Base-by-base conservation (phyloP, 768 basidiomycete species). In the Postia placenta region DNA sequence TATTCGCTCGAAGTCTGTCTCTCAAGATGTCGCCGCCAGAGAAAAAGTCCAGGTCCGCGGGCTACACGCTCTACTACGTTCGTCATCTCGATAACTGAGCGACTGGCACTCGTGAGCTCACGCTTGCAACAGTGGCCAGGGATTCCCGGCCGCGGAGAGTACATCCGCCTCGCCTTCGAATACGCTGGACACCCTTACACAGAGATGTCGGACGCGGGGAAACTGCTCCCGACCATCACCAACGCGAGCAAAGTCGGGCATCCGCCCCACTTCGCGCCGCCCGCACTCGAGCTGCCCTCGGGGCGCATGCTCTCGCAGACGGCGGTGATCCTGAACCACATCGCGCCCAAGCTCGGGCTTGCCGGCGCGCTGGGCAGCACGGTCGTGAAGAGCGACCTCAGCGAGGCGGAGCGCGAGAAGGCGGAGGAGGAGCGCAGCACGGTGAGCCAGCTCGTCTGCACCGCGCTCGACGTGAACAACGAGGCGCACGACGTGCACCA, bases 241-340 rank as follows among this genome's bases (percentile, higher is more conserved):
- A 36, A 56, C 22, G 42, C 57, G 42, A 24, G 39, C 11, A 57
- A 54, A 27, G 38, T 47, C 37, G 58, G 56, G n/a, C 38, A 49
- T 25, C 62, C 67, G 9, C 64, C 67, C 3, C 62, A 68, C 30
- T 71, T 74, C 53, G 73, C 72, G 5, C 70, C 70, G 12, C 74
- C 74, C 2, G 60, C 69, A 3, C 64, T 76, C 38, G 59, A 66
- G 49, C 48, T 61, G 15, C 58, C 62, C 33, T 59, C 56, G 1
- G 67, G 64, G 20, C 53, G 52, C 9, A 48, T 62, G 35, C 19
- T 72, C 37, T 67, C 64, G 15, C 70, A 73, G 56, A 68, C 69
- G 11, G 57, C 64, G 4, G 65, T 62, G 33, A 71, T 73, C 56
- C 56, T 72, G 50, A 59, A 63, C 49, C 66, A 66, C 51, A 54